Conservation (phyloP, 2,329 filamentous ascomycete species). For the Atkinsonella hypoxylon region DNA sequence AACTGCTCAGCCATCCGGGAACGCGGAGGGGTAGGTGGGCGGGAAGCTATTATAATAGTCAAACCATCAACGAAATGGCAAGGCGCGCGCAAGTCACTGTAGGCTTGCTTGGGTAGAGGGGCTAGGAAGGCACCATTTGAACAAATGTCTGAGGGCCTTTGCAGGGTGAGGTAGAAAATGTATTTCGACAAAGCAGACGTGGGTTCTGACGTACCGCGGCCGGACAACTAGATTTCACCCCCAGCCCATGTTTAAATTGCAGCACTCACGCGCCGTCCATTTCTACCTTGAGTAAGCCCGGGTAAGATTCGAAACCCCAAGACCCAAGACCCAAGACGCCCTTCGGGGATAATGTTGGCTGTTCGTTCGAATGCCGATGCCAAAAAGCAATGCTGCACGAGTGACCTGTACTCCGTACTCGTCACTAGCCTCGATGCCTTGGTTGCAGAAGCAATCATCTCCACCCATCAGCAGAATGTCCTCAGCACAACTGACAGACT, state of each 20-base stretch:
- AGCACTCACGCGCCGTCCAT: not conserved
- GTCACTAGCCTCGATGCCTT: not conserved
- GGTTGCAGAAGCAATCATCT: not conserved
- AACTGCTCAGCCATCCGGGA: not conserved
- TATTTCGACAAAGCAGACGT: not conserved
- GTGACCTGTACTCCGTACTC: not conserved
- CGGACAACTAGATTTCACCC: not conserved
- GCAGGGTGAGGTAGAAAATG: not conserved
- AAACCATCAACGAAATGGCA: not conserved
- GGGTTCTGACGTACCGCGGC: not conserved
- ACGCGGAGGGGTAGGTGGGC: not conserved
- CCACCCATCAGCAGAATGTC: no score
- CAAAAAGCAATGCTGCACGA: constrained; percentile 1
- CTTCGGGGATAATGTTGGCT: constrained; percentile 1
- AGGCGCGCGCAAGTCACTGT: not conserved
- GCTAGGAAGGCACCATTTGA: not conserved
- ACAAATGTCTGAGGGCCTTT: constrained; percentile 1
- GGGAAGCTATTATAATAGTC: not conserved
- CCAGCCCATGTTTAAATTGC: constrained; percentile 5
- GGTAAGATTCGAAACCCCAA: not conserved
- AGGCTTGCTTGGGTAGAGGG: not conserved
- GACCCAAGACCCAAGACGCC: not conserved
- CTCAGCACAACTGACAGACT: no score
- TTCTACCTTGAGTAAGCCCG: constrained; percentile 1
- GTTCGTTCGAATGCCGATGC: not conserved